Conservation (phyloP, 2,329 filamentous ascomycete species). For the Cucurbitaria berberidis region DNA sequence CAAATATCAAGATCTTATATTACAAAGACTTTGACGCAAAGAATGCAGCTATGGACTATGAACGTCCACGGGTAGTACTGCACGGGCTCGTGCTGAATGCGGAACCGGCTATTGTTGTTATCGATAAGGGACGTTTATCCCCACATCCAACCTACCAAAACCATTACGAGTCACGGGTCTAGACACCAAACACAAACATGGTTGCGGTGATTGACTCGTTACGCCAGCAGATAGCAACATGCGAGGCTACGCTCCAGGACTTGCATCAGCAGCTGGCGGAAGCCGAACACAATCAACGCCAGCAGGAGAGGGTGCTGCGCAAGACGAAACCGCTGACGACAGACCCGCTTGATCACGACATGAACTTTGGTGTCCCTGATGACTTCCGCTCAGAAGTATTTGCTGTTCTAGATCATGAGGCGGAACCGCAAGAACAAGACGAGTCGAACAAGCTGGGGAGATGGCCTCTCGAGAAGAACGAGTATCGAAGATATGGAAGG, state of each 20-base stretch:
- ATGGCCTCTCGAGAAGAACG: conserved; percentile 74
- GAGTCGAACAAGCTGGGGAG: conserved; percentile 11
- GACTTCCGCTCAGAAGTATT: conserved; percentile 53
- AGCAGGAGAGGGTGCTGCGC: conserved; percentile 27
- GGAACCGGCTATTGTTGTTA: background rate
- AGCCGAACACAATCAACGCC: conserved; percentile 47
- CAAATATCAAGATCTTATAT: too few relatives aligned
- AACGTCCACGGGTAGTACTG: too few relatives aligned
- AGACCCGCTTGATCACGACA: conserved; percentile 43
- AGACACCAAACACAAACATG: conserved; percentile 11
- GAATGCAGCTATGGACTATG: too few relatives aligned
- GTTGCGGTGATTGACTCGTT: conserved; percentile 45
- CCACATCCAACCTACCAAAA: conserved; percentile 1
- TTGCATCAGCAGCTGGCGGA: conserved; percentile 52
- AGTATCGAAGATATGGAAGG: conserved; percentile 86
- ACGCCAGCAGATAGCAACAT: conserved; percentile 51
- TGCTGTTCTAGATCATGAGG: conserved; percentile 40
- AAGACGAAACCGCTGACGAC: conserved; percentile 21
- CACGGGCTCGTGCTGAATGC: too few relatives aligned
- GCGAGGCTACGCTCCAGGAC: conserved; percentile 50
- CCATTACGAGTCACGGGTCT: conserved; percentile 4
- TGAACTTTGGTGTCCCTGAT: conserved; percentile 51
- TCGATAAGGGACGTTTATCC: background rate
- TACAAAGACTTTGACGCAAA: too few relatives aligned
- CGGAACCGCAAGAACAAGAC: conserved; percentile 7